These are phyloP conservation scores for Epichloe bromicola DNA, from an alignment of 2,329 filamentous ascomycete species.

Conservation along the genomic window DNA sequence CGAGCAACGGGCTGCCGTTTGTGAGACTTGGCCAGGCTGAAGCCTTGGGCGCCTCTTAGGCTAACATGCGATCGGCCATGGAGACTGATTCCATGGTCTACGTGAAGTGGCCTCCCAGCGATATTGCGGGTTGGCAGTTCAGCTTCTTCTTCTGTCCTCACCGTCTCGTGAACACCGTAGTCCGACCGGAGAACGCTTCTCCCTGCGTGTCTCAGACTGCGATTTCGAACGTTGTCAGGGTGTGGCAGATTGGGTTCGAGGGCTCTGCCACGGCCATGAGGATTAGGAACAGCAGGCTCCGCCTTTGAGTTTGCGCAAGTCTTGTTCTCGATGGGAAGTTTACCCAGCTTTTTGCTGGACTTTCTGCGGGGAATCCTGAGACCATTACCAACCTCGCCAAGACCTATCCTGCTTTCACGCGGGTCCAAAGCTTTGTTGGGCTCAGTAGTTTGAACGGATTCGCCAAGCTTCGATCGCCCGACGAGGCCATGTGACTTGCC, in stretches of 20 bases:
- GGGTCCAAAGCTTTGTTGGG: constrained; percentile 1
- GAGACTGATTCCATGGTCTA: constrained; percentile 29
- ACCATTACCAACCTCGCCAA: not conserved
- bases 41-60: constrained; percentile 33
- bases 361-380: constrained; percentile 5
- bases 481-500: not conserved
- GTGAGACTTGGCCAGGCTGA: constrained; percentile 41
- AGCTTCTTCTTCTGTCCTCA: constrained; percentile 11
- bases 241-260: not conserved
- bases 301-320: not conserved
- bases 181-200: not conserved
- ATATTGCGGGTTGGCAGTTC: constrained; percentile 14
- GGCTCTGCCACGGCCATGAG: no score
- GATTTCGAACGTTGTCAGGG: not conserved
- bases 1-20: constrained; percentile 54
- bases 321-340: not conserved
- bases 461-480: not conserved
- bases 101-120: constrained; percentile 13
- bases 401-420: not conserved
- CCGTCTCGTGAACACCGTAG: not conserved
- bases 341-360: constrained; percentile 7
- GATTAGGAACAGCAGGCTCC: not conserved
- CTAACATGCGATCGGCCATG: constrained; percentile 41
- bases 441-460: not conserved
- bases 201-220: not conserved